A percentile compares a stretch with the other conserved stretches of the same genome.
phyloP scores from a whole-genome alignment of 192 early-diverging fungal species.

The Backusella sp. region DNA sequence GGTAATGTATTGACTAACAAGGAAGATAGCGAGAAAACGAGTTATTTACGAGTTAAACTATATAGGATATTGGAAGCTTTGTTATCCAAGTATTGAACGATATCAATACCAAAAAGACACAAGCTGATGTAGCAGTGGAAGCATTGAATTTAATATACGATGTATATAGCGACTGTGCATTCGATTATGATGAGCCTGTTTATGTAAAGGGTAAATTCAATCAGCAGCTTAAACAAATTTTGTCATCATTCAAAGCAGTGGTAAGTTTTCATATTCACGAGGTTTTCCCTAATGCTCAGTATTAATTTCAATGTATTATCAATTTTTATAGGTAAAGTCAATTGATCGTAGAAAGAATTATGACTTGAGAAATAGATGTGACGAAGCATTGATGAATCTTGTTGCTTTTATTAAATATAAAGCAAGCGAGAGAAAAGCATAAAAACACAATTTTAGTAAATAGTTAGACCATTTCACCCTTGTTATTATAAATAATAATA shows the following conservation, averaged over 20 bases:
- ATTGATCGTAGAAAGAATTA: conserved; percentile 72
- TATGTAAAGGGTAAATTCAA: conserved; percentile 73
- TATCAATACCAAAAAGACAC: conserved; percentile 27
- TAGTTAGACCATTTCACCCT: not conserved
- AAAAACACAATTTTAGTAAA: not conserved
- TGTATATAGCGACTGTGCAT: conserved; percentile 80
- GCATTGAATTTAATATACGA: conserved; percentile 86
- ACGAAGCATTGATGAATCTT: conserved; percentile 79
- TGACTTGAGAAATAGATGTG: conserved; percentile 71
- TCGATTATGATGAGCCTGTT: conserved; percentile 82
- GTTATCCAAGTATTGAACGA: conserved; percentile 49
- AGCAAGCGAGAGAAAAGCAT: conserved; percentile 59
- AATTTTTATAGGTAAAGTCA: conserved; percentile 35
- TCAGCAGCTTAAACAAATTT: conserved; percentile 50
- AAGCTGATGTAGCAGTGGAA: conserved; percentile 58
- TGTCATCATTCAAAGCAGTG: conserved; percentile 49
- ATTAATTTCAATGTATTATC: not conserved
- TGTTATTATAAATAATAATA: not conserved
- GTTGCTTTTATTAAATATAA: conserved; percentile 90
- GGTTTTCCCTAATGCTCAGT: too few species aligned
- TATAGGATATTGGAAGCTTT: conserved; percentile 64
- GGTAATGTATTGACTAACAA: conserved; percentile 33
- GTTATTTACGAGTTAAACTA: conserved; percentile 5
- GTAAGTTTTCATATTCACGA: conserved; percentile 27
- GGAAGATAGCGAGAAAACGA: not conserved